Evolutionary conservation across 805 yeast species (phyloP).

Genomic region (Wickerhamiella sergipiensis): DNA sequence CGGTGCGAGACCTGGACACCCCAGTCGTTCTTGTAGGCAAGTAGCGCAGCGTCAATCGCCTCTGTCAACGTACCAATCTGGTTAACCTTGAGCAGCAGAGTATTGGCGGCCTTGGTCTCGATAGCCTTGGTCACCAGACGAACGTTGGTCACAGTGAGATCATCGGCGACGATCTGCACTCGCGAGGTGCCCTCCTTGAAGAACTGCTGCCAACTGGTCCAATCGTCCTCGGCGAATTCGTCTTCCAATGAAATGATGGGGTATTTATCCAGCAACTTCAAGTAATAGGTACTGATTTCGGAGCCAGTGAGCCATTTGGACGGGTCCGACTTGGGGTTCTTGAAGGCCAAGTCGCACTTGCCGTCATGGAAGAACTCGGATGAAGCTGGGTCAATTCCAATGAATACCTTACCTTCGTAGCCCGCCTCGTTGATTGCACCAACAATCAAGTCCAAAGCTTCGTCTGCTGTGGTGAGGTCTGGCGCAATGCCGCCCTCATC

Average conservation of each 20-base stretch:
- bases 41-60: constrained; percentile 93
- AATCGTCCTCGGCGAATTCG: constrained; percentile 99
- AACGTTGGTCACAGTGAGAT: constrained; percentile 98
- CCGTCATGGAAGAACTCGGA: constrained; percentile 97
- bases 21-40: constrained; percentile 93
- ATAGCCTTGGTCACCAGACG: constrained; percentile 86
- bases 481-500: constrained; percentile 99
- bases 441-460: constrained; percentile 89
- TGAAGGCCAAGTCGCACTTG: constrained; percentile 95
- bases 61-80: constrained; percentile 96
- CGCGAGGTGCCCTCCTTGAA: constrained; percentile 34
- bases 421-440: constrained; percentile 88
- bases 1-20: constrained; percentile 99
- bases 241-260: constrained; percentile 98
- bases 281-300: constrained; percentile 77
- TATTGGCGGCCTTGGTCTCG: constrained; percentile 90
- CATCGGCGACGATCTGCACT: constrained; percentile 93
- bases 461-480: constrained; percentile 85
- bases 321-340: constrained; percentile 85
- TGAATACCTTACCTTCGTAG: constrained; percentile 81
- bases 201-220: constrained; percentile 96
- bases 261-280: constrained; percentile 66
- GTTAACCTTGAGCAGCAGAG: constrained; percentile 92
- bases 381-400: constrained; percentile 94
- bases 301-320: constrained; percentile 84